phyloP scores from a whole-genome alignment of 2,329 filamentous ascomycete species.

The Penicillium sp. region DNA sequence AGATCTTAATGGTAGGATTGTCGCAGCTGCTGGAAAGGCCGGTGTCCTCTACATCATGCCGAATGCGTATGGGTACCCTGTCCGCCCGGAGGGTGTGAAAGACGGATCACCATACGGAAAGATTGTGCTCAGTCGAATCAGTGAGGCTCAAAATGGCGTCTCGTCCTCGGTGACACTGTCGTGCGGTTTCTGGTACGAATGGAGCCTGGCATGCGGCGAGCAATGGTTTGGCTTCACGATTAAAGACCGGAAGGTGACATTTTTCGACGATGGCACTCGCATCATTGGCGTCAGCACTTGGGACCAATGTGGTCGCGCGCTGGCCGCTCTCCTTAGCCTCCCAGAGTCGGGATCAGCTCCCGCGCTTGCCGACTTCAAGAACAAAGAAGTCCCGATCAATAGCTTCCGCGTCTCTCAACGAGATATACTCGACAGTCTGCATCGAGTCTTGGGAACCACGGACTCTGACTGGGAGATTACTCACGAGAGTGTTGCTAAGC shows the following conservation, averaged over 20 bases:
- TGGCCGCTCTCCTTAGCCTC: constrained; percentile 53
- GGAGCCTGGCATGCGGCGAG: constrained; percentile 39
- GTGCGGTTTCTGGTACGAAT: constrained; percentile 56
- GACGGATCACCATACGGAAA: constrained; percentile 30
- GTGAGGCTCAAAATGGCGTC: constrained; percentile 37
- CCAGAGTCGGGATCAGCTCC: constrained; percentile 40
- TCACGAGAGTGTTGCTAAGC: constrained; percentile 10
- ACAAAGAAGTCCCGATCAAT: constrained; percentile 50
- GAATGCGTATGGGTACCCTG: constrained; percentile 43
- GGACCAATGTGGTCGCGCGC: constrained; percentile 53
- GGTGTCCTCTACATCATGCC: constrained; percentile 56
- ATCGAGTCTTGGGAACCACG: constrained; percentile 55
- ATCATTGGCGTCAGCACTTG: constrained; percentile 61
- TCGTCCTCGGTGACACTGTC: constrained; percentile 43
- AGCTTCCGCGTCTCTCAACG: constrained; percentile 60
- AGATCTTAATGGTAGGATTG: constrained; percentile 49
- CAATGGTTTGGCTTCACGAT: constrained; percentile 51
- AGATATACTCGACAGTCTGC: constrained; percentile 61
- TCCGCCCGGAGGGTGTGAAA: constrained; percentile 19
- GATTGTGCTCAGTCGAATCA: constrained; percentile 11
- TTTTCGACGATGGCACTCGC: constrained; percentile 57
- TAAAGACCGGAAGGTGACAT: constrained; percentile 38
- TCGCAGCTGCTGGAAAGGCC: constrained; percentile 55
- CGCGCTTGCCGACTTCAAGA: constrained; percentile 27
- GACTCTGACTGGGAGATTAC: constrained; percentile 56